Conservation (phyloP, 192 early-diverging fungal species). For the Backusella mclennaniae region DNA sequence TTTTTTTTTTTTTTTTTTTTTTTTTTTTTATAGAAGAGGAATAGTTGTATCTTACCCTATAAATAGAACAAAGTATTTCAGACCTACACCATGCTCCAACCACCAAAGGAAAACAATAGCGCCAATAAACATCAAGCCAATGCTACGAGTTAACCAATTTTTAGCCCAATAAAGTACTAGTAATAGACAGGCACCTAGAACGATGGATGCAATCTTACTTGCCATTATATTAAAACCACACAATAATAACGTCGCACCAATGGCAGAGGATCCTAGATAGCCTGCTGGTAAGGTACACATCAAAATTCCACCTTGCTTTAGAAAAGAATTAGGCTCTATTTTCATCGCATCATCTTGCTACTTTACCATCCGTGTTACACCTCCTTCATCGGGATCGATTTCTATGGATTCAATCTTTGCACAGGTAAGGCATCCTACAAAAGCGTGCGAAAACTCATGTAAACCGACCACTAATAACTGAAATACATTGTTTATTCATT, state of each 20-base stretch:
- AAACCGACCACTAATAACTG: constrained; percentile 87
- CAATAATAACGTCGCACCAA: constrained; percentile 92
- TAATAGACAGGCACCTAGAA: constrained; percentile 82
- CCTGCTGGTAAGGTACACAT: constrained; percentile 86
- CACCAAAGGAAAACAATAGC: constrained; percentile 85
- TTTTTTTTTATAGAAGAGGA: not conserved
- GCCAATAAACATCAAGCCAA: constrained; percentile 83
- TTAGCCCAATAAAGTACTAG: constrained; percentile 83
- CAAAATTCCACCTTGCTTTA: constrained; percentile 69
- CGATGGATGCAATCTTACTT: constrained; percentile 80
- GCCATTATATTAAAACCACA: constrained; percentile 87
- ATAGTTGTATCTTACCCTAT: constrained; percentile 61
- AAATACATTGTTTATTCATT: not conserved
- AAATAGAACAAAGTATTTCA: constrained; percentile 92
- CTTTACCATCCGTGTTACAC: constrained; percentile 72
- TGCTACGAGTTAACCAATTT: constrained; percentile 82
- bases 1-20: too few relatives aligned
- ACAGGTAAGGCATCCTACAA: constrained; percentile 81
- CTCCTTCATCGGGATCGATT: constrained; percentile 92
- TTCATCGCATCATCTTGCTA: not conserved
- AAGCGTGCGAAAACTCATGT: constrained; percentile 95
- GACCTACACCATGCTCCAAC: constrained; percentile 66
- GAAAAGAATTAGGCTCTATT: not conserved
- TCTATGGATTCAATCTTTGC: constrained; percentile 86
- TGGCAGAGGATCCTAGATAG: constrained; percentile 85